phyloP scores from a whole-genome alignment of 1,284 basidiomycete species.

The Ganoderma resinaceum region DNA sequence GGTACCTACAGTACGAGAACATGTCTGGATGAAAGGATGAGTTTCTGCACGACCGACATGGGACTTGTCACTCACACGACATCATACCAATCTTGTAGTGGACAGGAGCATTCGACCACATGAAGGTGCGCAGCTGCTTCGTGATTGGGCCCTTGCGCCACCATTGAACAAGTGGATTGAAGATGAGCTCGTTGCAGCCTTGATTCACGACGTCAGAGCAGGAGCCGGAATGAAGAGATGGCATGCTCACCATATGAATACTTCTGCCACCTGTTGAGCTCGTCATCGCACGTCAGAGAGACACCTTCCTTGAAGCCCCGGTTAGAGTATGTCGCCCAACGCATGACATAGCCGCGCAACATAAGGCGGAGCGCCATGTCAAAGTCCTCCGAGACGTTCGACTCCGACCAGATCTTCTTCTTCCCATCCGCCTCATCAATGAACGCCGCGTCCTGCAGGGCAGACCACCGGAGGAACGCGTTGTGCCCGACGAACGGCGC shows the following conservation, averaged over 20 bases:
- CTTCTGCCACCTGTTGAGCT: constrained; percentile 88
- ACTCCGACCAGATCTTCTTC: constrained; percentile 85
- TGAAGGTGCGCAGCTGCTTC: constrained; percentile 77
- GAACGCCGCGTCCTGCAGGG: constrained; percentile 82
- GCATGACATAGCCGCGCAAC: constrained; percentile 74
- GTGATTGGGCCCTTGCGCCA: constrained; percentile 78
- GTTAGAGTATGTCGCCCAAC: constrained; percentile 86
- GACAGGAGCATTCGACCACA: constrained; percentile 78
- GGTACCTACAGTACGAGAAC: constrained; percentile 79
- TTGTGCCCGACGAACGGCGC: constrained; percentile 92
- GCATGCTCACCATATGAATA: constrained; percentile 82
- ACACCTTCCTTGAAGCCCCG: constrained; percentile 89
- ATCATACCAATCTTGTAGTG: constrained; percentile 87
- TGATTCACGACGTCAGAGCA: constrained; percentile 11
- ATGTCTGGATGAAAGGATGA: constrained; percentile 60
- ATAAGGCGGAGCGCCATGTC: constrained; percentile 78
- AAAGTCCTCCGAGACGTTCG: constrained; percentile 87
- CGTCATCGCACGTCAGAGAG: constrained; percentile 82
- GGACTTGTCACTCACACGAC: constrained; percentile 65
- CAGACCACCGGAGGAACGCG: constrained; percentile 86
- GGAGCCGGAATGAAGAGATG: constrained; percentile 6
- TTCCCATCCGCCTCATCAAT: constrained; percentile 69
- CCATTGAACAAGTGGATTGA: constrained; percentile 80
- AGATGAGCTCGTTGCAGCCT: constrained; percentile 77
- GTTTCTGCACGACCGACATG: constrained; percentile 31